Conservation (phyloP, 306 rosid genomes). For the Ceratonia siliqua region DNA sequence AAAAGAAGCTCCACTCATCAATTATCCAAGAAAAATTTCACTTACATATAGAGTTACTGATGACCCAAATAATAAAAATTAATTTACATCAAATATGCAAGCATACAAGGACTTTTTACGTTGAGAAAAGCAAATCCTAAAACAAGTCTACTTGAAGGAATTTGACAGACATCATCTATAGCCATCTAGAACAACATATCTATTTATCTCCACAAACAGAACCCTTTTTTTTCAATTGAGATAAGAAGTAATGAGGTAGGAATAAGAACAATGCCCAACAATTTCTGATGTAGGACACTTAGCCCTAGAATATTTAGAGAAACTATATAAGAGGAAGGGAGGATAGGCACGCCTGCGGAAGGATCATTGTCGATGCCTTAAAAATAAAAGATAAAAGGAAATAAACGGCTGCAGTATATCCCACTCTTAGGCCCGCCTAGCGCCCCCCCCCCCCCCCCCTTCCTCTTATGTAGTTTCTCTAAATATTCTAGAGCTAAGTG, state of each 20-base stretch:
- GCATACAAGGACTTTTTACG: neutral
- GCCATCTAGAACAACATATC: neutral
- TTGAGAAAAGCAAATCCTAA: slow-evolving; percentile 14
- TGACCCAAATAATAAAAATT: neutral
- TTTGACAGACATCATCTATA: neutral
- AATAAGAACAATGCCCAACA: neutral
- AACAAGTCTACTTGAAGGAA: slow-evolving; percentile 13
- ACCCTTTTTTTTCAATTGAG: slow-evolving; percentile 28
- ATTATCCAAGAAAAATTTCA: neutral
- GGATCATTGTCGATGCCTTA: no score
- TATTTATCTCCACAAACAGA: slow-evolving; percentile 8
- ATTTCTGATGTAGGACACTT: no score
- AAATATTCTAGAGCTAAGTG: no score
- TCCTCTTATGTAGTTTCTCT: no score
- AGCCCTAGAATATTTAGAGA: no score
- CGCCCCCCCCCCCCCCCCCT: no score
- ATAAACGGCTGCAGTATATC: no score
- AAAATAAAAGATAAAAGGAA: no score
- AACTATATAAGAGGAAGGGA: no score
- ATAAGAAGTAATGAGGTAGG: neutral
- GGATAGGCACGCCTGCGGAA: no score
- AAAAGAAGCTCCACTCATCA: slow-evolving; percentile 25
- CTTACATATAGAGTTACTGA: neutral
- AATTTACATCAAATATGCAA: neutral
- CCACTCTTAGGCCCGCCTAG: no score